Evolutionary conservation across 441 rosid genomes (phyloP).

Genomic region (Croton laevigatus): DNA sequence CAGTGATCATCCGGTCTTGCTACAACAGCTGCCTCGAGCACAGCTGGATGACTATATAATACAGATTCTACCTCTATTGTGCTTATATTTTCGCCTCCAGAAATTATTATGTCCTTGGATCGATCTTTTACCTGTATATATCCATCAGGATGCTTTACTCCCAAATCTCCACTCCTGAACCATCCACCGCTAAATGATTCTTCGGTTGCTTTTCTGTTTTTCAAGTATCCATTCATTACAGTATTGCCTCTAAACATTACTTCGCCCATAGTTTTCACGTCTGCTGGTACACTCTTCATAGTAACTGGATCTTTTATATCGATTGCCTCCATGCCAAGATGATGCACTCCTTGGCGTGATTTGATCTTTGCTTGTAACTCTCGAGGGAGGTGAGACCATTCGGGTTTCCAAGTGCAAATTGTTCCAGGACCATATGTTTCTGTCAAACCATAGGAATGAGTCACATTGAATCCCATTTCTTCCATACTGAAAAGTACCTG

Average conservation of each 20-base stretch:
- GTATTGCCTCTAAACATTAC: conserved; percentile 75
- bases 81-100: conserved; percentile 77
- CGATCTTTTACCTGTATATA: conserved; percentile 61
- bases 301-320: conserved; percentile 53
- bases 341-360: conserved; percentile 62
- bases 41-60: conserved; percentile 48
- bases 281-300: conserved; percentile 50
- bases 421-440: conserved; percentile 73
- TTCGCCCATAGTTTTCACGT: conserved; percentile 61
- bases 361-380: conserved; percentile 41
- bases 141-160: conserved; percentile 56
- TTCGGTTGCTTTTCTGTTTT: conserved; percentile 46
- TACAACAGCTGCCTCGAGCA: conserved; percentile 65
- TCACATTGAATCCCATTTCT: conserved; percentile 47
- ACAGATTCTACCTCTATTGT: conserved; percentile 58
- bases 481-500: conserved; percentile 56
- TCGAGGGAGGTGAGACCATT: conserved; percentile 58
- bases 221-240: conserved; percentile 63
- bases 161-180: conserved; percentile 66
- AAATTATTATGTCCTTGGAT: conserved; percentile 58
- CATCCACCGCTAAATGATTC: conserved; percentile 61
- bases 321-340: conserved; percentile 56
- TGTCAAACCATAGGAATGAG: conserved; percentile 67
- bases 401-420: conserved; percentile 59
- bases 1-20: conserved; percentile 66